Evolutionary conservation across 2,329 filamentous ascomycete genomes (phyloP).

Genomic region (Aspergillus transmontanensis): DNA sequence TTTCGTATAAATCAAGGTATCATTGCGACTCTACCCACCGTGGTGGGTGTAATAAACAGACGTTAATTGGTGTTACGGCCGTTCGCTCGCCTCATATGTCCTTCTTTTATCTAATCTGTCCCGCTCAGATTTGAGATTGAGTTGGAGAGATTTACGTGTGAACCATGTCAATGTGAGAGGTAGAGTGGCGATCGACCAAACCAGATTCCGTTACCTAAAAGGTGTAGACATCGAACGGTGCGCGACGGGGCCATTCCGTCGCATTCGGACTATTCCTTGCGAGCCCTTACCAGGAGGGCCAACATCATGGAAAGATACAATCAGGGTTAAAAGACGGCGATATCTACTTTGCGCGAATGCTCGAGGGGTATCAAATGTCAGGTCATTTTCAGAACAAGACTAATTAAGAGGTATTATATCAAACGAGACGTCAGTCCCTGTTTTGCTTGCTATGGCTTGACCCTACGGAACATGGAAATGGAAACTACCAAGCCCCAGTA

Average conservation of each 20-base stretch:
- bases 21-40: not conserved
- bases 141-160: not conserved
- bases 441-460: slow-evolving; percentile 37
- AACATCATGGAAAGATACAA: not conserved
- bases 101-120: slow-evolving; percentile 1
- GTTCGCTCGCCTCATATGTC: not conserved
- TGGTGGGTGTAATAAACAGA: not conserved
- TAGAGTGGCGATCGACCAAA: not conserved
- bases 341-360: not conserved
- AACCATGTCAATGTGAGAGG: not conserved
- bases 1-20: slow-evolving; percentile 5
- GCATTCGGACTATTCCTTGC: no score
- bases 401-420: slow-evolving; percentile 36
- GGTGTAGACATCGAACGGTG: not conserved
- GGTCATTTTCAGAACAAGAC: slow-evolving; percentile 30
- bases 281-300: not conserved
- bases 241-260: not conserved
- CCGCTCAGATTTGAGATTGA: not conserved
- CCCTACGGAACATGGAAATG: slow-evolving; percentile 30
- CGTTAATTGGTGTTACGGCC: not conserved
- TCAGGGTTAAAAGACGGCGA: not conserved
- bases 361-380: slow-evolving; percentile 8
- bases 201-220: not conserved
- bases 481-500: slow-evolving; percentile 11
- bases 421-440: slow-evolving; percentile 30